Evolutionary conservation across 73 alveolate species (phyloP).

Genomic region (Effrenium voratum): DNA sequence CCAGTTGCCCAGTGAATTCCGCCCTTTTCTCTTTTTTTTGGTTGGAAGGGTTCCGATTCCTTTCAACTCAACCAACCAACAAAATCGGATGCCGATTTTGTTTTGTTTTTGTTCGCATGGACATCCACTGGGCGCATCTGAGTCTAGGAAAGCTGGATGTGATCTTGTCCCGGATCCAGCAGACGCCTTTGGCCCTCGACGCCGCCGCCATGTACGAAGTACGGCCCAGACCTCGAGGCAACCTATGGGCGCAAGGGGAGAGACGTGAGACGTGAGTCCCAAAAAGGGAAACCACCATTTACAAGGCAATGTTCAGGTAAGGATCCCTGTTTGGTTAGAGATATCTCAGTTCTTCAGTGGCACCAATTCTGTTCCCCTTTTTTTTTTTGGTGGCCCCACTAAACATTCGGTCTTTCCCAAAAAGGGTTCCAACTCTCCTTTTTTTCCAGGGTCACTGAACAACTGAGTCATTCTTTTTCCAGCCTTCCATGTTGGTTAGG

Average conservation of each 20-base stretch:
- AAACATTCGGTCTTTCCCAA: background rate
- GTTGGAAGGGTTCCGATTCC: too few relatives aligned
- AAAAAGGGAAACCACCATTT: background rate
- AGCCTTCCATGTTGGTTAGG: too few relatives aligned
- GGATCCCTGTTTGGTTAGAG: background rate
- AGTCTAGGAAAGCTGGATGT: conserved; percentile 36
- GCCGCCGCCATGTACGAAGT: conserved; percentile 65
- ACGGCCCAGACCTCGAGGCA: conserved; percentile 16
- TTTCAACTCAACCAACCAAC: too few relatives aligned
- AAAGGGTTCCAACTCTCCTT: background rate
- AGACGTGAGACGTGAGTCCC: background rate
- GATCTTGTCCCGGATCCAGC: conserved; percentile 47
- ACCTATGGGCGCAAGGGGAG: background rate
- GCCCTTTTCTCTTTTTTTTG: too few relatives aligned
- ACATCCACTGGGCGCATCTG: too few relatives aligned
- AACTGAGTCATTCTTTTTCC: too few relatives aligned
- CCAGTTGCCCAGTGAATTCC: too few relatives aligned
- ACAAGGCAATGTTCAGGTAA: background rate
- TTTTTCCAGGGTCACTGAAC: too few relatives aligned
- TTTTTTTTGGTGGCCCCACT: background rate
- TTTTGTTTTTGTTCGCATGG: too few relatives aligned
- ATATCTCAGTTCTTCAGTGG: background rate
- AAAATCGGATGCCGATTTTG: too few relatives aligned
- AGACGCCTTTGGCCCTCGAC: conserved; percentile 44
- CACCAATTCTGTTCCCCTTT: background rate